Percentiles rank a stretch among this genome's conserved stretches.
phyloP scores from a whole-genome alignment of 257 asterid genomes.

The Lycium ferocissimum region DNA sequence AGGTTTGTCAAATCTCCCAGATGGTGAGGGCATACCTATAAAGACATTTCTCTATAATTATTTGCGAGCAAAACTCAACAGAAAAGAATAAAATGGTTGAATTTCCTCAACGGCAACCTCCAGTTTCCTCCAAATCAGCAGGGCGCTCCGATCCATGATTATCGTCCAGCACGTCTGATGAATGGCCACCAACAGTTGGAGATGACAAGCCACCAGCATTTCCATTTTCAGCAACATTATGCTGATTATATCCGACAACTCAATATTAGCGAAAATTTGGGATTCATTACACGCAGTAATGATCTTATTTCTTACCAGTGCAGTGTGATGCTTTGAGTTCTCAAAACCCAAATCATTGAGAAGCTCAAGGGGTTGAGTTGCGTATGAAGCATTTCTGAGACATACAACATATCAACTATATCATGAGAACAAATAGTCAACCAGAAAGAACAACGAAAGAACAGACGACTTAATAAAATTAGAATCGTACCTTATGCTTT shows the following conservation, averaged over 20 bases:
- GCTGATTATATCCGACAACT: constrained; percentile 44
- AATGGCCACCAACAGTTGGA: neutral
- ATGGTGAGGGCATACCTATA: constrained; percentile 86
- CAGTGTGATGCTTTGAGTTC: constrained; percentile 56
- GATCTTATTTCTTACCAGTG: constrained; percentile 55
- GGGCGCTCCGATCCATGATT: constrained; percentile 56
- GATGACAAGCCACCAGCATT: constrained; percentile 22
- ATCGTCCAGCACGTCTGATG: constrained; percentile 44
- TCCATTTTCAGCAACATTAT: constrained; percentile 61
- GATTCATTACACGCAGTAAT: constrained; percentile 41
- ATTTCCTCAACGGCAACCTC: constrained; percentile 60
- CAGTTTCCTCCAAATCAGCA: constrained; percentile 74
- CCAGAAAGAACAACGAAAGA: constrained; percentile 28
- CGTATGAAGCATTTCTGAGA: constrained; percentile 91
- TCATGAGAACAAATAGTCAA: constrained; percentile 30
- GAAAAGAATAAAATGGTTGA: constrained; percentile 8
- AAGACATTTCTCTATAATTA: constrained; percentile 22
- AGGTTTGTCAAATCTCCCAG: constrained; percentile 64
- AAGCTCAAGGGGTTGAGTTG: constrained; percentile 99
- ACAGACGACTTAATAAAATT: constrained; percentile 27
- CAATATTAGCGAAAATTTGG: constrained; percentile 43
- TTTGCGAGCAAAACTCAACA: neutral
- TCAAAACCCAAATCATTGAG: constrained; percentile 86
- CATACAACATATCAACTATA: constrained; percentile 39
- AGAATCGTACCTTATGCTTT: constrained; percentile 78